Evolutionary conservation across 2,329 filamentous ascomycete species (phyloP).

Genomic region (Colletotrichum orbiculare): DNA sequence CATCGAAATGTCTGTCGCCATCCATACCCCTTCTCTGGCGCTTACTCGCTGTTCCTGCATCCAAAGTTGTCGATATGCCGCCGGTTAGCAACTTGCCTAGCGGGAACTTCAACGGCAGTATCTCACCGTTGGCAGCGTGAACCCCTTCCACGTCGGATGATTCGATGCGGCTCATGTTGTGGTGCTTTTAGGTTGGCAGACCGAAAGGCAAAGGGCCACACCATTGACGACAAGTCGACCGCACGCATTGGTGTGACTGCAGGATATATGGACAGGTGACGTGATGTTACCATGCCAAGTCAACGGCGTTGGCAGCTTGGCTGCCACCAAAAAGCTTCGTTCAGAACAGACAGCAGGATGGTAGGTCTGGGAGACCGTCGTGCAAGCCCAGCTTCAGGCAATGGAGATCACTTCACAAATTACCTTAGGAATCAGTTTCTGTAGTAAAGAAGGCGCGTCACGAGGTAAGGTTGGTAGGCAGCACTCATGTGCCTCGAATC

Average conservation of each 20-base stretch:
- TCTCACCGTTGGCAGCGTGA: too few species aligned
- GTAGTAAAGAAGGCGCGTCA: too few species aligned
- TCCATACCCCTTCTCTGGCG: background rate
- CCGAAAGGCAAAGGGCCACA: slow-evolving; percentile 13
- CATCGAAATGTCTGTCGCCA: background rate
- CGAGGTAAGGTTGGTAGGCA: background rate
- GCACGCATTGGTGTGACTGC: background rate
- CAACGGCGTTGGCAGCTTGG: background rate
- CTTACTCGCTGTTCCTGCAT: background rate
- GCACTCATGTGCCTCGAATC: background rate
- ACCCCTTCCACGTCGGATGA: background rate
- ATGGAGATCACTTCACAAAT: too few species aligned
- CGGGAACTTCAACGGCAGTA: too few species aligned
- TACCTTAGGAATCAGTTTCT: too few species aligned
- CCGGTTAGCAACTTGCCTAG: too few species aligned
- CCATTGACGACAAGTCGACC: slow-evolving; percentile 4
- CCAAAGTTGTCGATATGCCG: too few species aligned
- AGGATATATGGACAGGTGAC: slow-evolving; percentile 15
- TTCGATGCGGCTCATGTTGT: slow-evolving; percentile 3
- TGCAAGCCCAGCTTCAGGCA: background rate
- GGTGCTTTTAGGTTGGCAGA: background rate
- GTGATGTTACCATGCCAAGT: slow-evolving; percentile 15
- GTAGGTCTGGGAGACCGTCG: slow-evolving; percentile 24
- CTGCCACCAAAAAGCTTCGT: slow-evolving; percentile 16
- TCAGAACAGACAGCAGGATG: slow-evolving; percentile 28